These are phyloP conservation scores for Lumnitzera littorea DNA, from an alignment of 345 rosid species.

Conservation along the genomic window DNA sequence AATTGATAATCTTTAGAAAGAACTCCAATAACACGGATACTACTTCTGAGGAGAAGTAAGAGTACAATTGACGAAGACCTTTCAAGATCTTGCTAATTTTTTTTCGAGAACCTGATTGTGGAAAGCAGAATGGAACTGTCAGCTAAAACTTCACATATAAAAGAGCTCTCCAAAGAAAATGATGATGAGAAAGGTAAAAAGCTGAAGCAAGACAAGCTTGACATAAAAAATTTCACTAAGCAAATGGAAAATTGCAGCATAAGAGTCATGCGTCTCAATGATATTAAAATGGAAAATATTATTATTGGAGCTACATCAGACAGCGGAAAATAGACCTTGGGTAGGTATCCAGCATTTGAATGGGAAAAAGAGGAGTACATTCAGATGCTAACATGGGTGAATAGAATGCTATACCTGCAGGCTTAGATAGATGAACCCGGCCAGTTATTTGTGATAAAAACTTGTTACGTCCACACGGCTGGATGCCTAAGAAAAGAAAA, in stretches of 20 bases:
- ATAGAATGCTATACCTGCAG: slow-evolving; percentile 17
- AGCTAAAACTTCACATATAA: neutral
- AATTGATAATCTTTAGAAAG: slow-evolving; percentile 11
- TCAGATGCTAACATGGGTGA: neutral
- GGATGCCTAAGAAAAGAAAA: slow-evolving; percentile 10
- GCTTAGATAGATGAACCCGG: slow-evolving; percentile 25
- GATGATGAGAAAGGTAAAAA: too few relatives aligned
- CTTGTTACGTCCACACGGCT: slow-evolving; percentile 26
- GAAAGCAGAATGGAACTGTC: slow-evolving; percentile 16
- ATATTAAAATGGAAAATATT: too few relatives aligned
- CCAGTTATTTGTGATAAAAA: slow-evolving; percentile 31
- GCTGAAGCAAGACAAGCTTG: too few relatives aligned
- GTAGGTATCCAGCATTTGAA: neutral
- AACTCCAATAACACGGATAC: slow-evolving; percentile 57
- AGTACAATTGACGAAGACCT: slow-evolving; percentile 47
- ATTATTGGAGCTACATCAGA: too few relatives aligned
- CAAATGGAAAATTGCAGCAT: too few relatives aligned
- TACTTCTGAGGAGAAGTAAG: slow-evolving; percentile 66
- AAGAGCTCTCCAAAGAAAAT: neutral
- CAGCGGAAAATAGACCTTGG: too few relatives aligned
- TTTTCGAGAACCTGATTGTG: slow-evolving; percentile 50
- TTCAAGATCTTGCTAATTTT: slow-evolving; percentile 40
- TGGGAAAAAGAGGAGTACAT: neutral
- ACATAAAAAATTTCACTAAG: too few relatives aligned
- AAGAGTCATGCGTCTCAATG: too few relatives aligned